Evolutionary conservation across 331 rosid species (phyloP).

Genomic region (Quercus phellos): DNA sequence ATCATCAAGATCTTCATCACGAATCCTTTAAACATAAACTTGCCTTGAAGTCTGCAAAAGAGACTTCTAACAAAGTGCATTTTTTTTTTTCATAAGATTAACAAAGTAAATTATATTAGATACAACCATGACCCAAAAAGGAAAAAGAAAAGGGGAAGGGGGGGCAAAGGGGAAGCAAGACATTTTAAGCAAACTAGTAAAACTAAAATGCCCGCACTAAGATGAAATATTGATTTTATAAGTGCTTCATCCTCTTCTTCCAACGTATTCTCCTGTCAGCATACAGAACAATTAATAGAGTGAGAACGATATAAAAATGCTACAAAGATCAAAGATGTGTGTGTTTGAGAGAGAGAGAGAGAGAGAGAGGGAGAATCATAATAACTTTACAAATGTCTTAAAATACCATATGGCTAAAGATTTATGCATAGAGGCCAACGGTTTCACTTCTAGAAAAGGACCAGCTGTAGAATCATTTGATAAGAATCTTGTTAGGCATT

Average conservation of each 20-base stretch:
- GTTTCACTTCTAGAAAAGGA: neutral
- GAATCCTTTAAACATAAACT: slow-evolving; percentile 41
- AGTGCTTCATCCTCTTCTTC: slow-evolving; percentile 88
- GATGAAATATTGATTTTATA: slow-evolving; percentile 57
- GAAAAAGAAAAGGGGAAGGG: neutral
- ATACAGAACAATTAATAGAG: slow-evolving; percentile 20
- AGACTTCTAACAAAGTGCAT: neutral
- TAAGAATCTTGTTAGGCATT: neutral
- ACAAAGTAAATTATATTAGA: neutral
- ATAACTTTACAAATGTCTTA: neutral
- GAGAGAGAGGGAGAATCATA: neutral
- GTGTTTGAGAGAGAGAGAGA: neutral
- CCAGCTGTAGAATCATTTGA: neutral
- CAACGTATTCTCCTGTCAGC: slow-evolving; percentile 55
- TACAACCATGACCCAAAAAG: neutral
- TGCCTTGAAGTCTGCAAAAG: slow-evolving; percentile 47
- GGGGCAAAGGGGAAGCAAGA: neutral
- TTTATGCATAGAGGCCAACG: neutral
- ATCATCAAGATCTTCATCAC: slow-evolving; percentile 65
- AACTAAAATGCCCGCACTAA: slow-evolving; percentile 29
- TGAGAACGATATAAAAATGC: too few relatives aligned
- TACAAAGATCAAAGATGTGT: too few relatives aligned
- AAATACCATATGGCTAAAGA: neutral
- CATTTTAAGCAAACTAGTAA: neutral
- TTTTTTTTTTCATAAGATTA: neutral